phyloP scores from a whole-genome alignment of 495 filamentous ascomycete genomes.

The Clavariopsis aquatica region DNA sequence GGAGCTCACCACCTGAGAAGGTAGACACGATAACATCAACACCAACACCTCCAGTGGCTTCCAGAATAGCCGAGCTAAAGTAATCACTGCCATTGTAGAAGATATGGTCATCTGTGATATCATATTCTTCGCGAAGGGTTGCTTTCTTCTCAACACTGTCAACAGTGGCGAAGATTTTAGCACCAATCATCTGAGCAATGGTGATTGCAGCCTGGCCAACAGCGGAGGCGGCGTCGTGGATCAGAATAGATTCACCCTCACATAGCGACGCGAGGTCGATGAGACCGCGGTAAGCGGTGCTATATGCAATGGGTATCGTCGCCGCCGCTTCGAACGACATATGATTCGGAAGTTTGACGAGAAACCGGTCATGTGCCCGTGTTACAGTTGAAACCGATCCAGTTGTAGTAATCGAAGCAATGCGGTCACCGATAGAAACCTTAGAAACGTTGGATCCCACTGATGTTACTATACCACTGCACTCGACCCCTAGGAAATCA shows the following conservation, averaged over 20 bases:
- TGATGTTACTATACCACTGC: constrained; percentile 18
- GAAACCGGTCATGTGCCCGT: constrained; percentile 7
- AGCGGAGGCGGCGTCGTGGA: constrained; percentile 49
- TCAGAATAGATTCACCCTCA: constrained; percentile 46
- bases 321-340: constrained; percentile 43
- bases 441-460: constrained; percentile 29
- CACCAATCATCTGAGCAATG: constrained; percentile 42
- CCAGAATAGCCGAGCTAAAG: constrained; percentile 42
- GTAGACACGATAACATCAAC: constrained; percentile 16
- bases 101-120: constrained; percentile 21
- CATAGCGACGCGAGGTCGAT: constrained; percentile 39
- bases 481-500: constrained; percentile 13
- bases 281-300: constrained; percentile 40
- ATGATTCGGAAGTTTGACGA: constrained; percentile 34
- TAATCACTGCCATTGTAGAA: constrained; percentile 15
- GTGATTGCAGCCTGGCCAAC: constrained; percentile 49
- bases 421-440: constrained; percentile 46
- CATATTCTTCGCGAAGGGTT: constrained; percentile 14
- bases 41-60: not conserved
- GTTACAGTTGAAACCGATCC: constrained; percentile 11
- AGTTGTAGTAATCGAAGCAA: constrained; percentile 24
- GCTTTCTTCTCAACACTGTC: constrained; percentile 21
- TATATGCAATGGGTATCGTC: constrained; percentile 41
- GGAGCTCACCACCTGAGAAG: not conserved
- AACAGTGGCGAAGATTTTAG: constrained; percentile 42